Conservation (phyloP, 768 basidiomycete genomes). For the Dendrothele bispora region DNA sequence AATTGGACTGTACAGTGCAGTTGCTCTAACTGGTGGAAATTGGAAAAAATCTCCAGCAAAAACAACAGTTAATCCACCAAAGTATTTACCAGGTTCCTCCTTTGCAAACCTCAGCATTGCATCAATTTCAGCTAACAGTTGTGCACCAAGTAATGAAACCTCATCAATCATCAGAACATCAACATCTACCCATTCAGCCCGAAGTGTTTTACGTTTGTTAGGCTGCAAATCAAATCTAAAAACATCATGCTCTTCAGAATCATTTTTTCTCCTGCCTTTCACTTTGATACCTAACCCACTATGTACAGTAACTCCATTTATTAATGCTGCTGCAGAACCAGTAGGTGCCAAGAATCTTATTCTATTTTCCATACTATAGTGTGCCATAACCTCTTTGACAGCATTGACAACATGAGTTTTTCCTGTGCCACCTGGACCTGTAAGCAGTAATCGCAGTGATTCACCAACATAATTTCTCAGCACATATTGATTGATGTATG, state of each 20-base stretch:
- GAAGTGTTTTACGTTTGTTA: conserved; percentile 14
- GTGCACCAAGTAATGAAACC: conserved; percentile 22
- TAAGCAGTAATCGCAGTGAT: conserved; percentile 17
- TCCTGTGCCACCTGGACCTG: conserved; percentile 31
- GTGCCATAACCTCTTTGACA: conserved; percentile 19
- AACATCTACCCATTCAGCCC: conserved; percentile 24
- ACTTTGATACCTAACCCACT: conserved; percentile 22
- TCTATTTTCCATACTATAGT: conserved; percentile 17
- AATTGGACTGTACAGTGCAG: not conserved
- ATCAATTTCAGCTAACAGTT: conserved; percentile 28
- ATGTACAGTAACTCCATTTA: conserved; percentile 29
- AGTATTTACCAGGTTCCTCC: not conserved
- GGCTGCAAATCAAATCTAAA: conserved; percentile 12
- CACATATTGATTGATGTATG: not conserved
- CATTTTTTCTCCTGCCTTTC: conserved; percentile 14
- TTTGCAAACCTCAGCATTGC: not conserved
- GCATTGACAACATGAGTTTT: conserved; percentile 30
- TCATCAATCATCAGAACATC: conserved; percentile 28
- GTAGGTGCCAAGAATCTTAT: conserved; percentile 29
- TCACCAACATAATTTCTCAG: conserved; percentile 3
- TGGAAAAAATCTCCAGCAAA: not conserved
- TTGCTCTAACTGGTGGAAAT: conserved; percentile 7
- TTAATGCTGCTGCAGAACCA: conserved; percentile 27
- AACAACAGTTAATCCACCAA: not conserved
- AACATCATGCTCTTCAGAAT: conserved; percentile 7